Percentiles rank a stretch among this genome's conserved stretches.
These are phyloP conservation scores for Septoria linicola DNA, from an alignment of 2,329 filamentous ascomycete species.

Conservation along the genomic window DNA sequence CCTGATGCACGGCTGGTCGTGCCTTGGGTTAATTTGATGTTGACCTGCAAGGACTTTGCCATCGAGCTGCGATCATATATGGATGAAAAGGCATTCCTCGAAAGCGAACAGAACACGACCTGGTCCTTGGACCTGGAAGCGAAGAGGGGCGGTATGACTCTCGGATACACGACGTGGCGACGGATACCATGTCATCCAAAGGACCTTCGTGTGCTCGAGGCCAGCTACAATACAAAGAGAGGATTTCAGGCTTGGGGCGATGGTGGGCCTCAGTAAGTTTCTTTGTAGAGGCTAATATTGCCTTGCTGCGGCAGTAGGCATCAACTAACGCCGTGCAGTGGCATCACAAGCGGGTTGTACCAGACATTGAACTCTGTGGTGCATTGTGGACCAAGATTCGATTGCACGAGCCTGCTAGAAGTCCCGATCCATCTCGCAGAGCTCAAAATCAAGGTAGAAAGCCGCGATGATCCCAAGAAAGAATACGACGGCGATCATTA, in stretches of 20 bases:
- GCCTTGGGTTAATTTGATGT: constrained; percentile 25
- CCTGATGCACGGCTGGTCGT: constrained; percentile 13
- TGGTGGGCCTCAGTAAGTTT: constrained; percentile 18
- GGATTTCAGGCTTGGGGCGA: constrained; percentile 22
- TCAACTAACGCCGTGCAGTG: not conserved
- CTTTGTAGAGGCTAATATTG: not conserved
- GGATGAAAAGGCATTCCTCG: constrained; percentile 10
- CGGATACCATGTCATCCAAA: constrained; percentile 24
- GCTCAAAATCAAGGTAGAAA: constrained; percentile 20
- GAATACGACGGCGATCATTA: constrained; percentile 17
- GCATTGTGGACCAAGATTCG: constrained; percentile 24
- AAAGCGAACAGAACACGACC: constrained; percentile 10
- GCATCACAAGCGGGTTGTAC: constrained; percentile 21
- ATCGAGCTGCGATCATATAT: constrained; percentile 20
- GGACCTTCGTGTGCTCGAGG: constrained; percentile 14
- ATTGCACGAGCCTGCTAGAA: constrained; percentile 11
- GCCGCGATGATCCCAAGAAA: constrained; percentile 9
- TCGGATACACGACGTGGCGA: constrained; percentile 21
- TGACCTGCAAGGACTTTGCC: constrained; percentile 22
- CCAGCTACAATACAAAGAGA: constrained; percentile 18
- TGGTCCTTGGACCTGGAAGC: constrained; percentile 22
- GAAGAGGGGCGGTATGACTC: constrained; percentile 11
- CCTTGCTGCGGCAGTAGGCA: not conserved
- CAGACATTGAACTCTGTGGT: constrained; percentile 27
- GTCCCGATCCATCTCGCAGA: constrained; percentile 20